Conservation (phyloP, 768 basidiomycete species). For the Zangia roseola region DNA sequence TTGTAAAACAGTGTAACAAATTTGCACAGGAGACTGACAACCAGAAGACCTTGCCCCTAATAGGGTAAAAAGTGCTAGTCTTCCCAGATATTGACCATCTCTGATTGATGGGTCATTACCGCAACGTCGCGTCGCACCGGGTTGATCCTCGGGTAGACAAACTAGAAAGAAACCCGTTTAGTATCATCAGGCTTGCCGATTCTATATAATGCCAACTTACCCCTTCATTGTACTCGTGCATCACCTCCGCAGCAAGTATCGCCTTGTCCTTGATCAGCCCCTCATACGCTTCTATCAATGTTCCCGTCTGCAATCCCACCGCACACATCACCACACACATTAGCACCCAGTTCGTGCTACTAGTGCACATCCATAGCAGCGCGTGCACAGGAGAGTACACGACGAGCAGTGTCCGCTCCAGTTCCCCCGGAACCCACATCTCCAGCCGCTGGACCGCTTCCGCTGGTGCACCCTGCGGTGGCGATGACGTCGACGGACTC, state of each 20-base stretch:
- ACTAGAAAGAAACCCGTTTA: slow-evolving; percentile 43
- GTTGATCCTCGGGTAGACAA: slow-evolving; percentile 79
- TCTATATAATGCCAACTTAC: slow-evolving; percentile 40
- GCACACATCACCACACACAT: slow-evolving; percentile 67
- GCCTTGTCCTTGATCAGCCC: slow-evolving; percentile 70
- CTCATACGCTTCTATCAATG: slow-evolving; percentile 43
- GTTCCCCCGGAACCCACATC: slow-evolving; percentile 72
- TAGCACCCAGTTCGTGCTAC: slow-evolving; percentile 73
- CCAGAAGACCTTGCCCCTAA: too few relatives aligned
- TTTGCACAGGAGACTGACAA: too few relatives aligned
- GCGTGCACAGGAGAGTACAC: slow-evolving; percentile 80
- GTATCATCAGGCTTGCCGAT: neutral
- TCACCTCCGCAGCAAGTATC: slow-evolving; percentile 74
- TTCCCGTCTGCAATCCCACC: slow-evolving; percentile 61
- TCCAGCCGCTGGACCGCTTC: slow-evolving; percentile 73
- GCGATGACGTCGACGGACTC: slow-evolving; percentile 35
- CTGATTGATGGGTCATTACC: slow-evolving; percentile 84
- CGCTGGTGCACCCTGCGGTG: slow-evolving; percentile 37
- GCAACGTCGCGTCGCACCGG: slow-evolving; percentile 74
- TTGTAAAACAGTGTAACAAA: too few relatives aligned
- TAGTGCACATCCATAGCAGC: slow-evolving; percentile 69
- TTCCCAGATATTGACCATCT: slow-evolving; percentile 41
- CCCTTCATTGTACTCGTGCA: slow-evolving; percentile 81
- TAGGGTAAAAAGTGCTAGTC: too few relatives aligned
- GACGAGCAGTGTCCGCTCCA: slow-evolving; percentile 67